Base-by-base conservation (phyloP, 23 red algal genomes). In the Gracilaria gracilis region DNA sequence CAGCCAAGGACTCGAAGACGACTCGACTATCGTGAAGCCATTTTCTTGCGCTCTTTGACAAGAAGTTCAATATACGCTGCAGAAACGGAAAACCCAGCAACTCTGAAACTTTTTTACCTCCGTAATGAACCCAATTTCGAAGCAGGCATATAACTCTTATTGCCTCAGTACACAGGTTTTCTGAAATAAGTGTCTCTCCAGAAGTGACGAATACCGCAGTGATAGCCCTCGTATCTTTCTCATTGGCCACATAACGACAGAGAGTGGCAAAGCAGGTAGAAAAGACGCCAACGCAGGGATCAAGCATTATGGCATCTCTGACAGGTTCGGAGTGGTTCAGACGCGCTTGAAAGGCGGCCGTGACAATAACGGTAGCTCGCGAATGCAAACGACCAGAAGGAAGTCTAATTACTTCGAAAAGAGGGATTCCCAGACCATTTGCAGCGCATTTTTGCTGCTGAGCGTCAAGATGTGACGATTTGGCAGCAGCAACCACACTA, bases 321-420 rank as follows among this genome's bases (percentile, higher is more conserved):
- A 33, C 23, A 61, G 79, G 58, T 27, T 39, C 29, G 33, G 28
- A 40, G 20, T 46, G 32, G 4, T 15, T 44, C 5, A 8, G 23
- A 36, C 62, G 82, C 21, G 11, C 19, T 20, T 69, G 39, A 33
- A 88, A 39, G 13, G 47, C 67, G 25, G 46, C 38, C 28, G 47
- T 57, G 24, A 90, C 19, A 78, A 90, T 48, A 29, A 77, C 28
- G 39, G 44, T 47, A 6, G 53, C 72, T 35, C 87, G 0, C 21
- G 87, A 79, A 53, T 90, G 87, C 53, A 90, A 57, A 21, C 87
- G 87, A 35, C 74, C 74, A 2, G 87, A 90, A 9, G 87, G 76
- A 32, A 65, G 54, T 75, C 87, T 79, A 37, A 90, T 44, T 25
- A 75, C 73, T 64, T 92, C 89, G 67, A 61, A 92, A 23, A 92